These are phyloP conservation scores for Amaranthus tricolor DNA, from an alignment of 179 eudicot genomes.

Conservation along the genomic window DNA sequence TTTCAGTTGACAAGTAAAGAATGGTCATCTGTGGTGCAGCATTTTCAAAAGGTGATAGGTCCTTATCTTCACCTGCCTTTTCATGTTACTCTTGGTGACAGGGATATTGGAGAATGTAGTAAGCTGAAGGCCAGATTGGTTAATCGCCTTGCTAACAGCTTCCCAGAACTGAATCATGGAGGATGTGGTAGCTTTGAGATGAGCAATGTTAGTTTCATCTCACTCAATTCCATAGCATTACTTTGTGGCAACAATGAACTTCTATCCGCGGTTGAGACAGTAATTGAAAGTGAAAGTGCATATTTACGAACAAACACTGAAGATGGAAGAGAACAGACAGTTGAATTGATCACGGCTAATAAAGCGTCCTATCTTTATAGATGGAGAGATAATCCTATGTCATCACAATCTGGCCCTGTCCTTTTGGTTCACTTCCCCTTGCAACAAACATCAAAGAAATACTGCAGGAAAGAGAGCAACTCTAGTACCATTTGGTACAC, in stretches of 20 bases:
- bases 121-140: constrained; percentile 17
- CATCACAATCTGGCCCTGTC: constrained; percentile 24
- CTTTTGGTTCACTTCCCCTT: constrained; percentile 24
- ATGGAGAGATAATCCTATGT: constrained; percentile 16
- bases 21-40: constrained; percentile 24
- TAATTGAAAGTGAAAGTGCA: constrained; percentile 21
- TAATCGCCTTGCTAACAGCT: constrained; percentile 10
- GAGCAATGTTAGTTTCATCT: constrained; percentile 19
- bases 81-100: constrained; percentile 26
- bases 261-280: constrained; percentile 17
- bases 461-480: constrained; percentile 13
- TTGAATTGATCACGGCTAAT: not conserved
- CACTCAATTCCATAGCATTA: constrained; percentile 21
- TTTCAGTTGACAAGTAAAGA: constrained; percentile 14
- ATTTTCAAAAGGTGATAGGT: constrained; percentile 13
- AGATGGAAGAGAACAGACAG: not conserved
- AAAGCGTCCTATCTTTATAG: constrained; percentile 7
- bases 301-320: constrained; percentile 10
- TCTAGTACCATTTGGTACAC: not conserved
- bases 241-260: constrained; percentile 25
- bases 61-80: constrained; percentile 24
- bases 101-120: constrained; percentile 22
- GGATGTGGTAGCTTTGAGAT: constrained; percentile 28
- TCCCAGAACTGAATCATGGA: constrained; percentile 20
- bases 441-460: constrained; percentile 7